Base-by-base conservation (phyloP, 306 rosid species). In the Coriaria nepalensis region DNA sequence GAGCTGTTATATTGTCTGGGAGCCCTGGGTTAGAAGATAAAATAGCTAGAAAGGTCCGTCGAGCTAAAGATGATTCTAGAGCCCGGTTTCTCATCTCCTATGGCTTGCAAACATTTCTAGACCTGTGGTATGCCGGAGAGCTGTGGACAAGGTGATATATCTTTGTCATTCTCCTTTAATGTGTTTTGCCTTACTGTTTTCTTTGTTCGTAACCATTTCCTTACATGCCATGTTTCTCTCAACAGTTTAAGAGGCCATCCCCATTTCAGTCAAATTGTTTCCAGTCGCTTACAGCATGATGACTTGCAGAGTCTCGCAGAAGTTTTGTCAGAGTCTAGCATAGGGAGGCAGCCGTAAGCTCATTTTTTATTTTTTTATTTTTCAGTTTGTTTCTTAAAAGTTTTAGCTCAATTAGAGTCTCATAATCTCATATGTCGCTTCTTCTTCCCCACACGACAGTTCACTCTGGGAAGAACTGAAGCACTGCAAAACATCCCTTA, bases 341-440 rank as follows among this genome's bases (percentile, higher is more conserved):
- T 68, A 45, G 97, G 97, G 61, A 78, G 93, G 73, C 93, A 84
- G 47, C 82, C 54, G 97, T 88, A 88, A 81, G 95, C 57, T 47
- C 48, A 35, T 43, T 50, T 47, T 39, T 55, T 51, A 45, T 55
- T 52, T 62, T 52, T 54, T n/a, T n/a, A n/a, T n/a, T n/a, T n/a
- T n/a, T n/a, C n/a, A n/a, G n/a, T n/a, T n/a, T n/a, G n/a, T n/a
- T n/a, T n/a, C n/a, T n/a, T n/a, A n/a, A n/a, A n/a, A n/a, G n/a
- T n/a, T n/a, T n/a, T n/a, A n/a, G n/a, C n/a, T n/a, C n/a, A n/a
- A n/a, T n/a, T n/a, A n/a, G n/a, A n/a, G n/a, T n/a, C n/a, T n/a
- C n/a, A n/a, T n/a, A n/a, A n/a, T n/a, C n/a, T n/a, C n/a, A n/a
- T n/a, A n/a, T n/a, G n/a, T n/a, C n/a, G n/a, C 60, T 47, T 35